A percentile compares a stretch with the other conserved stretches of the same genome.
These are phyloP conservation scores for Camelina laxa DNA, from an alignment of 345 rosid genomes.

Conservation along the genomic window DNA sequence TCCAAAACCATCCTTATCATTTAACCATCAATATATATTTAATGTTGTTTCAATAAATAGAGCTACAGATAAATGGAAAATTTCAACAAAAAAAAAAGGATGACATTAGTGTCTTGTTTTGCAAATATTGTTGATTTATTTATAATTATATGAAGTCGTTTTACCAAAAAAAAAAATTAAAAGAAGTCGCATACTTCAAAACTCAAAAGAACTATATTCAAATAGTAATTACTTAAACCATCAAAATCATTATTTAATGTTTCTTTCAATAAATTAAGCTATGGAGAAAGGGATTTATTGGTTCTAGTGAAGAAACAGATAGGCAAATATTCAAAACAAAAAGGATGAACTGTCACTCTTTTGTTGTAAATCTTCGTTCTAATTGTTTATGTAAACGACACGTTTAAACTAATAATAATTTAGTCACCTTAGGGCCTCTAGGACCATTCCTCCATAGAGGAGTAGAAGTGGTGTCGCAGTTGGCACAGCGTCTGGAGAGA, in stretches of 20 bases:
- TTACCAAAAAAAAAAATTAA: too few relatives aligned
- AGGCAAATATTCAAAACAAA: not conserved
- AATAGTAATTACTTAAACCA: not conserved
- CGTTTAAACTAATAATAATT: not conserved
- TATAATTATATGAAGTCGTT: too few relatives aligned
- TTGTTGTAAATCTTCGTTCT: not conserved
- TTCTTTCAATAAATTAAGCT: not conserved
- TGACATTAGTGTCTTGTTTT: not conserved
- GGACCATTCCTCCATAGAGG: slow-evolving; percentile 96
- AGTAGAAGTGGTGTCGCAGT: slow-evolving; percentile 90
- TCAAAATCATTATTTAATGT: not conserved
- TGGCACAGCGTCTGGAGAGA: slow-evolving; percentile 86
- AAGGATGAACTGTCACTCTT: not conserved
- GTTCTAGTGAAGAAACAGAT: not conserved
- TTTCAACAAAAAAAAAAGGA: not conserved
- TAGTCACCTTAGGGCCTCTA: slow-evolving; percentile 66
- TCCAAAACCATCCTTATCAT: slow-evolving; percentile 38
- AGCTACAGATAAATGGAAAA: not conserved
- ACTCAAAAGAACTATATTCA: not conserved
- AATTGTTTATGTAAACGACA: not conserved
- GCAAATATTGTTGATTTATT: not conserved
- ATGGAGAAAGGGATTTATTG: slow-evolving; percentile 1
- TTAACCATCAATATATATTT: slow-evolving; percentile 23
- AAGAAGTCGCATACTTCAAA: not conserved
- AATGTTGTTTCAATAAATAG: slow-evolving; percentile 32